Evolutionary conservation across 2,329 filamentous ascomycete genomes (phyloP).

Genomic region (Exserohilum rostratum): DNA sequence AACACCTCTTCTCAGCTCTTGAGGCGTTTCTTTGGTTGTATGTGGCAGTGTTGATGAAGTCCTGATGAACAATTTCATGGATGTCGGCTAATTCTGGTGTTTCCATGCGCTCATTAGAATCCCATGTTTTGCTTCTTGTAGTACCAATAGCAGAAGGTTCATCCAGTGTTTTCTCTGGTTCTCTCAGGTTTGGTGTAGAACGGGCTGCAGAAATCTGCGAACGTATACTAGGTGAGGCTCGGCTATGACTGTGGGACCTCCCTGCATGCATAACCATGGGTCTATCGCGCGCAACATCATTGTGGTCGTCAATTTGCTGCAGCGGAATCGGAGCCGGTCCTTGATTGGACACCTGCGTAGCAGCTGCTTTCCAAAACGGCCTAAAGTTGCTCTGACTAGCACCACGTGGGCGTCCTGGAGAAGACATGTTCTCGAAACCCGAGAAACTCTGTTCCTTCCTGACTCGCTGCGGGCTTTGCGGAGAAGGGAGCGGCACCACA

Average conservation of each 20-base stretch:
- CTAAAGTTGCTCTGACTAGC: constrained; percentile 1
- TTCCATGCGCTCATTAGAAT: not conserved
- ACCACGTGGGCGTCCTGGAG: not conserved
- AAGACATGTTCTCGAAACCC: not conserved
- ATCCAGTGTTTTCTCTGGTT: not conserved
- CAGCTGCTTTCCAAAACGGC: constrained; percentile 7
- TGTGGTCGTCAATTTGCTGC: not conserved
- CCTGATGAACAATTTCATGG: not conserved
- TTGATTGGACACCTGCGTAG: not conserved
- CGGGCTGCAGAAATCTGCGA: not conserved
- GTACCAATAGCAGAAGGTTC: not conserved
- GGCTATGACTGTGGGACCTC: not conserved
- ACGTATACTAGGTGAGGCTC: constrained; percentile 1
- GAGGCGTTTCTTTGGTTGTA: not conserved
- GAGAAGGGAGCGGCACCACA: not conserved
- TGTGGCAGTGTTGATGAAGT: not conserved
- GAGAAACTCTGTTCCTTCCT: not conserved
- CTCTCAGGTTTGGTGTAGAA: not conserved
- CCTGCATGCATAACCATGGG: not conserved
- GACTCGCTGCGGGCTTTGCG: not conserved
- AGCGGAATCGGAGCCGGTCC: not conserved
- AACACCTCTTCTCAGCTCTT: constrained; percentile 5
- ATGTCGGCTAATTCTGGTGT: not conserved
- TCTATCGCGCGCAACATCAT: not conserved
- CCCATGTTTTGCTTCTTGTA: not conserved